phyloP scores from a whole-genome alignment of 225 moss, liverwort and hornwort species.

The Bryoerythrophyllum caledonicum region DNA sequence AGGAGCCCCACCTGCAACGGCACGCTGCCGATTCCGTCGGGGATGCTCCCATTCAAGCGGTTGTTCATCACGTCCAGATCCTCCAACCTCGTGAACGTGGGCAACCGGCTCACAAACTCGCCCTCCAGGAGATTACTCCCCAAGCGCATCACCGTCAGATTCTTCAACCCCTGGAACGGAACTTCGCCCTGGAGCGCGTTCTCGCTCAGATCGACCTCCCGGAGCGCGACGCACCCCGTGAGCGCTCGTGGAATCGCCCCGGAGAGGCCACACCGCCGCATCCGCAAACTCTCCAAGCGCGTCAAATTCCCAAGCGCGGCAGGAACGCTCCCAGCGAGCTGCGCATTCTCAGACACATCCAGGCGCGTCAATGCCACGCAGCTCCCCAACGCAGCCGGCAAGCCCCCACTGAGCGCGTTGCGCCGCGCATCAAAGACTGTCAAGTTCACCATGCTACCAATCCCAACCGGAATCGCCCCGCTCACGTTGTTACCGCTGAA shows the following conservation, averaged over 20 bases:
- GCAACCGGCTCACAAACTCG: slow-evolving; percentile 23
- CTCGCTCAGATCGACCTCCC: slow-evolving; percentile 40
- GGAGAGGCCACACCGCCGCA: slow-evolving; percentile 18
- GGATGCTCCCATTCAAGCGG: slow-evolving; percentile 42
- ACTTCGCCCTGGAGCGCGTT: slow-evolving; percentile 38
- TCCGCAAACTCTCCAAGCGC: slow-evolving; percentile 22
- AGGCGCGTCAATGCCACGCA: slow-evolving; percentile 28
- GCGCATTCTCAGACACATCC: slow-evolving; percentile 32
- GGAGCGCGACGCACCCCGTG: slow-evolving; percentile 10
- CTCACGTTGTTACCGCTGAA: slow-evolving; percentile 38
- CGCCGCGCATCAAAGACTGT: slow-evolving; percentile 27
- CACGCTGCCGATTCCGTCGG: slow-evolving; percentile 21
- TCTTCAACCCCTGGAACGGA: slow-evolving; percentile 25
- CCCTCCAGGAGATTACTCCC: slow-evolving; percentile 47
- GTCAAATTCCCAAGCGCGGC: slow-evolving; percentile 28
- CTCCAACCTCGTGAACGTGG: slow-evolving; percentile 12
- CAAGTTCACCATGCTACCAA: slow-evolving; percentile 29
- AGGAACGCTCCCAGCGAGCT: slow-evolving; percentile 35
- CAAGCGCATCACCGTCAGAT: slow-evolving; percentile 35
- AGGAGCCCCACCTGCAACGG: slow-evolving; percentile 23
- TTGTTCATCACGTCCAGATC: slow-evolving; percentile 46
- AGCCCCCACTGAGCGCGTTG: slow-evolving; percentile 41
- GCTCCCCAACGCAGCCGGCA: slow-evolving; percentile 35
- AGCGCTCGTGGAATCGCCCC: slow-evolving; percentile 36
- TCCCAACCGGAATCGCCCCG: slow-evolving; percentile 40